Percentiles rank a stretch among this genome's conserved stretches.
phyloP scores from a whole-genome alignment of 257 asterid species.

The Paulownia fortunei region DNA sequence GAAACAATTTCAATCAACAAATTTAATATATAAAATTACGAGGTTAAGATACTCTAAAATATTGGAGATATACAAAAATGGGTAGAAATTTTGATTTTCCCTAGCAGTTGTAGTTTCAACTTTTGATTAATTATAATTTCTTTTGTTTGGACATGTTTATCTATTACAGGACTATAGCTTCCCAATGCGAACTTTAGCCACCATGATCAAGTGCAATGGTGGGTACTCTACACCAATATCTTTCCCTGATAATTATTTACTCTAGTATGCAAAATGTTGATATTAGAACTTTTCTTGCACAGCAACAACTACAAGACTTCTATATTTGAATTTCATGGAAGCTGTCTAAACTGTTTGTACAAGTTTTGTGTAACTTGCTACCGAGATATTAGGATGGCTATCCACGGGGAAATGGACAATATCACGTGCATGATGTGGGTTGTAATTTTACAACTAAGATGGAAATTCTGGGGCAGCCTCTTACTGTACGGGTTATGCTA shows the following conservation, averaged over 20 bases:
- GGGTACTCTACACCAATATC: neutral
- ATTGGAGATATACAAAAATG: neutral
- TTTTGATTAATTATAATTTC: too few relatives aligned
- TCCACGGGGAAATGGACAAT: neutral
- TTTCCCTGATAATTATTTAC: neutral
- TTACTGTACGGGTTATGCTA: neutral
- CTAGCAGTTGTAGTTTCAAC: neutral
- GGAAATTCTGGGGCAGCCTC: neutral
- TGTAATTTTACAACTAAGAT: too few relatives aligned
- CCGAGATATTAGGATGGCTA: conserved; percentile 45
- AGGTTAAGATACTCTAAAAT: too few relatives aligned
- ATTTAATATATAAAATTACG: too few relatives aligned
- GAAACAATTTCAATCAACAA: too few relatives aligned
- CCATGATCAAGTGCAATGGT: neutral
- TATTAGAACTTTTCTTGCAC: conserved; percentile 20
- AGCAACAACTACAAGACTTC: conserved; percentile 53
- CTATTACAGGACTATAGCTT: too few relatives aligned
- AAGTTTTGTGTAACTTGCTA: conserved; percentile 55
- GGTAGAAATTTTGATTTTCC: neutral
- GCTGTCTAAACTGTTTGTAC: conserved; percentile 46
- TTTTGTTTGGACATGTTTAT: too few relatives aligned
- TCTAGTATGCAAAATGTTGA: conserved; percentile 1
- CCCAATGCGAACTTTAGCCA: too few relatives aligned
- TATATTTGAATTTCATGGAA: conserved; percentile 49
- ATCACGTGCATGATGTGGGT: too few relatives aligned